Evolutionary conservation across 306 rosid species (phyloP).

Genomic region (Quercus gilva): DNA sequence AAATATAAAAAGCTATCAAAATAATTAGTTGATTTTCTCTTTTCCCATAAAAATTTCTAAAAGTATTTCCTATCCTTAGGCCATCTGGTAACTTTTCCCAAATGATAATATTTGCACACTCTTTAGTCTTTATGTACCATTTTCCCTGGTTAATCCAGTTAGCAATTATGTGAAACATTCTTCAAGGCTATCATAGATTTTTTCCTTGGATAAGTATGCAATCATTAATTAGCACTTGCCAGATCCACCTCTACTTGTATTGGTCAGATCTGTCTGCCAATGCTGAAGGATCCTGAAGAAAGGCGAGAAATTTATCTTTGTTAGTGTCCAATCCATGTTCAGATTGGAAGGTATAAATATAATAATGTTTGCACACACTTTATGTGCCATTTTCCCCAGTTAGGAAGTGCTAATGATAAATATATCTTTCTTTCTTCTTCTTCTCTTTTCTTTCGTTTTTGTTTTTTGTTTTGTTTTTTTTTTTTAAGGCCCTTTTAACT

Average conservation of each 20-base stretch:
- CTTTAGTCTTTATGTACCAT: neutral
- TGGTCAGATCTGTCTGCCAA: no score
- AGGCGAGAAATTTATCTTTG: neutral
- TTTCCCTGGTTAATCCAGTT: neutral
- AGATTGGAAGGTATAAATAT: neutral
- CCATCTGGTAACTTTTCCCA: no score
- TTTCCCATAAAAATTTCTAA: no score
- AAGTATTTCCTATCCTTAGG: no score
- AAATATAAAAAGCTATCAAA: no score
- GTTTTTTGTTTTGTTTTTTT: no score
- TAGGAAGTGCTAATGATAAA: no score
- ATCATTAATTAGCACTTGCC: neutral
- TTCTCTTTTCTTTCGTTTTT: no score
- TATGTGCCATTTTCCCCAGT: neutral
- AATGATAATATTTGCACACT: neutral
- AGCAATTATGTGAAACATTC: neutral
- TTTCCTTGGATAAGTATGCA: no score
- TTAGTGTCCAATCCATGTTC: neutral
- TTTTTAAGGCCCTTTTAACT: neutral
- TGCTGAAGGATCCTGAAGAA: no score
- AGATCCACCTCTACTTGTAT: no score
- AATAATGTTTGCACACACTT: neutral
- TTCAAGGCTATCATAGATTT: neutral
- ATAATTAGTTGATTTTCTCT: no score
- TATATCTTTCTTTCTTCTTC: slow-evolving; percentile 8